A percentile compares a stretch with the other conserved stretches of the same genome.
These are phyloP conservation scores for Juncus inflexus DNA, from an alignment of 176 grass and related monocot species.

Conservation along the genomic window DNA sequence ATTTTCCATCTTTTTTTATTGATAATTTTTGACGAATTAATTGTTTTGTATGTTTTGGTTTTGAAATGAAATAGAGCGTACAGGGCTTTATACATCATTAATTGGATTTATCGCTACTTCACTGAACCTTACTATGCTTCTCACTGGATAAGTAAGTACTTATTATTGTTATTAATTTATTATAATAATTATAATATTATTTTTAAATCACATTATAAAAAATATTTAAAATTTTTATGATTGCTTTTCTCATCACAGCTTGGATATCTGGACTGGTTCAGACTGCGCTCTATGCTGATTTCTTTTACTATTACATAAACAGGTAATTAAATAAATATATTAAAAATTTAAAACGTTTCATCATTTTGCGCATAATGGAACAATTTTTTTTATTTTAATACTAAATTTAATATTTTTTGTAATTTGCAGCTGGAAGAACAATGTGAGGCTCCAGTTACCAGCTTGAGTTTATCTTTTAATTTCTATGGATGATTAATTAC, in stretches of 20 bases:
- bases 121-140: slow-evolving; percentile 65
- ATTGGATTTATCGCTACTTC: slow-evolving; percentile 91
- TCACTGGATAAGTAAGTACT: slow-evolving; percentile 97
- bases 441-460: slow-evolving; percentile 78
- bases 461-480: slow-evolving; percentile 44
- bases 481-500: slow-evolving; percentile 24
- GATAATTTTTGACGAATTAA: not conserved
- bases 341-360: not conserved
- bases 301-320: slow-evolving; percentile 94
- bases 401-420: slow-evolving; percentile 4
- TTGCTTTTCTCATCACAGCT: slow-evolving; percentile 39
- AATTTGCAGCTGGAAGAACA: slow-evolving; percentile 91
- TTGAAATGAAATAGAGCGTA: slow-evolving; percentile 71
- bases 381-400: slow-evolving; percentile 12
- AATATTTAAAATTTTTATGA: not conserved
- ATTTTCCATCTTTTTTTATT: not conserved
- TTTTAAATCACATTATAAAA: not conserved
- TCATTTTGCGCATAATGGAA: slow-evolving; percentile 2
- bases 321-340: slow-evolving; percentile 40
- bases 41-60: slow-evolving; percentile 6
- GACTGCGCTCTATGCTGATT: slow-evolving; percentile 88
- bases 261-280: slow-evolving; percentile 80
- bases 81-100: slow-evolving; percentile 81
- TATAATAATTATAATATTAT: too few species aligned
- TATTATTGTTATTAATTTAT: not conserved